phyloP scores from a whole-genome alignment of 176 grass and related monocot species.

The Typha latifolia region DNA sequence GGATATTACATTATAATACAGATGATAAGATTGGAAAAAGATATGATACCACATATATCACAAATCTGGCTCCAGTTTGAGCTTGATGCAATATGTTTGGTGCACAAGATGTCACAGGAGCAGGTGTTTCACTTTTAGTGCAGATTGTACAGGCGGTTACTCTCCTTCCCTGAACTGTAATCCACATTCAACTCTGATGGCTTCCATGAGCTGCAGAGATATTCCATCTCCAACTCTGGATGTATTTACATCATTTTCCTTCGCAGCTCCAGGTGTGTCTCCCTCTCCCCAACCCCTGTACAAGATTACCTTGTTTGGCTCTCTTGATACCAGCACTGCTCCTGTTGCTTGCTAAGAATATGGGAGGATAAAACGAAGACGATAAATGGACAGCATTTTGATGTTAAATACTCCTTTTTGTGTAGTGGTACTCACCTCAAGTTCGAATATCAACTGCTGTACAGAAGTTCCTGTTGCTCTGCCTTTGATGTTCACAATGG shows the following conservation, averaged over 20 bases:
- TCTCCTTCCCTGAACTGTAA: conserved; percentile 29
- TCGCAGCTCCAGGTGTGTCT: conserved; percentile 22
- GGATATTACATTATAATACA: too few relatives aligned
- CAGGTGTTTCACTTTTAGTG: neutral
- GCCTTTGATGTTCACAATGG: conserved; percentile 88
- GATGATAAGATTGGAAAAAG: too few relatives aligned
- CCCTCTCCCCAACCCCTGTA: conserved; percentile 72
- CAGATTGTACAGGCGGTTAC: conserved; percentile 16
- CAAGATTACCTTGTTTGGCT: conserved; percentile 84
- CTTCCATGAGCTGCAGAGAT: conserved; percentile 70
- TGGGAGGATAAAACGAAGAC: neutral
- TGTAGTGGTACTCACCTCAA: conserved; percentile 45
- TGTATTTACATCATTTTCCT: conserved; percentile 4
- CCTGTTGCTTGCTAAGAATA: conserved; percentile 63
- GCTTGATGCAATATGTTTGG: too few relatives aligned
- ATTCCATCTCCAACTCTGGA: conserved; percentile 27
- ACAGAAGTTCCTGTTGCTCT: conserved; percentile 69
- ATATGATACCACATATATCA: too few relatives aligned
- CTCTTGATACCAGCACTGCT: conserved; percentile 62
- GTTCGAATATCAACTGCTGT: conserved; percentile 64
- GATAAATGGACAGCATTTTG: neutral
- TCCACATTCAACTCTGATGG: conserved; percentile 79
- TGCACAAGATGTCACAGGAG: too few relatives aligned
- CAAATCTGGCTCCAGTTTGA: too few relatives aligned
- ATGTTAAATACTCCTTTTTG: neutral